Evolutionary conservation across 441 rosid genomes (phyloP), one percentile per base, ranked within the genome.

Genomic region (Aleurites moluccanus): DNA sequence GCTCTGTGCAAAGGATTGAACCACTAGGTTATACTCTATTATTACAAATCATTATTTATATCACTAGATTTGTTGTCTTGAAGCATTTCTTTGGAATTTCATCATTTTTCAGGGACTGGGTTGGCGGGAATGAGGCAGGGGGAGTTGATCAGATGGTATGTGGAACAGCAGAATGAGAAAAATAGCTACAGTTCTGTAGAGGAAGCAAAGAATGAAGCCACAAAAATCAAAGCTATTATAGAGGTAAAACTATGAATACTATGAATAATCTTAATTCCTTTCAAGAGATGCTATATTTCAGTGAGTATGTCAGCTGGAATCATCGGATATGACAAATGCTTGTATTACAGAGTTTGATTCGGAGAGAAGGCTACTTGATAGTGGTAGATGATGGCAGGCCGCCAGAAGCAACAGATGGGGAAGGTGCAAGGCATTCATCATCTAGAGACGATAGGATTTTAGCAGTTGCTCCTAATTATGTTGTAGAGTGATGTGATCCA

Each of bases 381-480:
- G 94, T 93, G 79, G 77, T 95, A 71, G 97, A 94, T 53, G 93
- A 89, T 38, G 97, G 95, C 45, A 81, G 77, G 72, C 92, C 81
- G 79, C 78, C 80, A 42, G 78, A 83, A 11, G 85, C 78, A 11
- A 85, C 76, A 68, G 85, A 64, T 38, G 88, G 84, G 0, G 88
- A 85, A 60, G 90, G 82, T 57, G 90, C 65, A n/a, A 84, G 81
- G 59, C 85, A 75, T 33, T 69, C 82, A 40, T 71, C 84, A 42
- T 85, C 87, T 61, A 86, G 95, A 84, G 90, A 92, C 14, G 85
- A 86, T 81, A 86, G 99, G 81, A 92, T 93, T 65, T 80, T 96
- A 77, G 97, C 93, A 0, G 99, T 93, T 72, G 93, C 97, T 69
- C 97, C 98, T 16, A 93, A 96, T 78, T 96, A 84, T 69, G 91